phyloP scores from a whole-genome alignment of 2,329 filamentous ascomycete species.

The Plenodomus biglobosus region DNA sequence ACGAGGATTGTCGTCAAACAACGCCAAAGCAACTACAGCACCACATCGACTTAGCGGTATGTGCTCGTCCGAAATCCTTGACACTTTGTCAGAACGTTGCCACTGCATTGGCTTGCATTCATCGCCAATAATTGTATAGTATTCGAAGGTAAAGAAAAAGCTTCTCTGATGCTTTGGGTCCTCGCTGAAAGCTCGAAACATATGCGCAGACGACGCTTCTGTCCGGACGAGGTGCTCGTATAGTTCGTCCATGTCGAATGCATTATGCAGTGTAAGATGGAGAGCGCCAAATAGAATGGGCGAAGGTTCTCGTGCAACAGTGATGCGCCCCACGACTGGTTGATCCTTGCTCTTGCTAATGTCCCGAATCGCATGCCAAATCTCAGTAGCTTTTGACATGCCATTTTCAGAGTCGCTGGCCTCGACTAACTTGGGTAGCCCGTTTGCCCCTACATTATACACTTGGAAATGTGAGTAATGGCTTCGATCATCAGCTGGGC shows the following conservation, averaged over 20 bases:
- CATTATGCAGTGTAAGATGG: conserved; percentile 58
- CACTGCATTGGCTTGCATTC: conserved; percentile 60
- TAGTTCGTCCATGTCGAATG: conserved; percentile 66
- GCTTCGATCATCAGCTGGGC: conserved; percentile 46
- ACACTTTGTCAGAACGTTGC: conserved; percentile 58
- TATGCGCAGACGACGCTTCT: conserved; percentile 48
- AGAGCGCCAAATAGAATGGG: conserved; percentile 62
- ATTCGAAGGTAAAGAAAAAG: conserved; percentile 67
- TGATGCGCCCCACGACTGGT: conserved; percentile 59
- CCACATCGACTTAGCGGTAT: conserved; percentile 62
- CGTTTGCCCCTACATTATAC: conserved; percentile 57
- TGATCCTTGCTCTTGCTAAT: conserved; percentile 44
- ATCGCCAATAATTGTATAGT: conserved; percentile 62
- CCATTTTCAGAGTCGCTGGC: conserved; percentile 35
- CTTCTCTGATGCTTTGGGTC: conserved; percentile 55
- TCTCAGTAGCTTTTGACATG: conserved; percentile 38
- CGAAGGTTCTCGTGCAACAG: conserved; percentile 62
- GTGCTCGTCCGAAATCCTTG: conserved; percentile 50
- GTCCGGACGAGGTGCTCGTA: conserved; percentile 58
- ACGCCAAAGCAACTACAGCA: conserved; percentile 60
- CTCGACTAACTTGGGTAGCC: conserved; percentile 45
- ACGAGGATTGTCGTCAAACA: conserved; percentile 56
- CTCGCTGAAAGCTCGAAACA: conserved; percentile 54
- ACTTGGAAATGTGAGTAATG: conserved; percentile 58
- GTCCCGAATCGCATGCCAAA: conserved; percentile 35